A percentile compares a stretch with the other conserved stretches of the same genome.
Conservation (phyloP, 768 basidiomycete species). For the Porpolomopsis calyptriformis region DNA sequence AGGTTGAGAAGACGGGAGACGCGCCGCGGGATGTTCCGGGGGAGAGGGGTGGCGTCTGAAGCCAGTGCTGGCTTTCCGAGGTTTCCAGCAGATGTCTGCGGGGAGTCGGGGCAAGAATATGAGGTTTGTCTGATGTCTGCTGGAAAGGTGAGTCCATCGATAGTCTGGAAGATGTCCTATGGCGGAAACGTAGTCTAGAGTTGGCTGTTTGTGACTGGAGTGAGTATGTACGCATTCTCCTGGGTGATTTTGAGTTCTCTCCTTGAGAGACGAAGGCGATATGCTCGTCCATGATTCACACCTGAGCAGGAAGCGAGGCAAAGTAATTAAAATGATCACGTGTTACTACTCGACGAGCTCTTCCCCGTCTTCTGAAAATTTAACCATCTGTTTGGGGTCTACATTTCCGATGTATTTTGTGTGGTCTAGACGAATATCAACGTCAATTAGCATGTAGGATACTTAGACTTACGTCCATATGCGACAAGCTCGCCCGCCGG, state of each 20-base stretch:
- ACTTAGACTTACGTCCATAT: conserved; percentile 55
- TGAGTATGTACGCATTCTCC: background rate
- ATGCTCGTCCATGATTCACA: background rate
- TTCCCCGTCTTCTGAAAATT: conserved; percentile 72
- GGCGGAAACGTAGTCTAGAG: background rate
- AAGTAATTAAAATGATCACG: background rate
- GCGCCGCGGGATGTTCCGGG: conserved; percentile 37
- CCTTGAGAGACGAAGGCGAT: background rate
- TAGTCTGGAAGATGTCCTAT: background rate
- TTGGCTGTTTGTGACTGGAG: background rate
- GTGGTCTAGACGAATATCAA: conserved; percentile 41
- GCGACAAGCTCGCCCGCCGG: conserved; percentile 60
- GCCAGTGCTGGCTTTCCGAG: conserved; percentile 51
- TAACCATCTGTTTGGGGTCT: conserved; percentile 57
- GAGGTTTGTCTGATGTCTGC: conserved; percentile 7
- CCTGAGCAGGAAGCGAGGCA: background rate
- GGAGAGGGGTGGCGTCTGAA: conserved; percentile 37
- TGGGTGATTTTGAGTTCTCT: background rate
- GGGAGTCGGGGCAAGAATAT: conserved; percentile 58
- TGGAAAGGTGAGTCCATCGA: background rate
- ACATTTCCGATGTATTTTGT: conserved; percentile 81
- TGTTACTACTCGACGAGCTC: conserved; percentile 48
- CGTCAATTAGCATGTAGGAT: conserved; percentile 5
- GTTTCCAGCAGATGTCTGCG: conserved; percentile 54
- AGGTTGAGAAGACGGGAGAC: conserved; percentile 31